phyloP scores from a whole-genome alignment of 352 stramenopile species.

The Thalassiosira delicatula region DNA sequence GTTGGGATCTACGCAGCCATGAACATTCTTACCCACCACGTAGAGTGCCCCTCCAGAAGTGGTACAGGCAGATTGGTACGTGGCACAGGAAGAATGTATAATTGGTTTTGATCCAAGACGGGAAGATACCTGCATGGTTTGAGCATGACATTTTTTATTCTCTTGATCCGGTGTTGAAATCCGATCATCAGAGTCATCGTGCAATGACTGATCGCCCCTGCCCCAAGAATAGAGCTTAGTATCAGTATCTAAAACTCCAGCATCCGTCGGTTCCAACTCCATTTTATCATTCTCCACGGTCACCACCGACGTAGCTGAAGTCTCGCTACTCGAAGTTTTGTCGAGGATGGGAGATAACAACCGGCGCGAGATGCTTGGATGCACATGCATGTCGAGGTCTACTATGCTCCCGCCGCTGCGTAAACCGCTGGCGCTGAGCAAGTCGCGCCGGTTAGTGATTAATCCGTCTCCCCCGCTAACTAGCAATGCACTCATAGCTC shows the following conservation, averaged over 20 bases:
- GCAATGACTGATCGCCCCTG: constrained; percentile 50
- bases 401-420: constrained; percentile 23
- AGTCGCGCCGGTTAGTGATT: constrained; percentile 11
- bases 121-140: constrained; percentile 47
- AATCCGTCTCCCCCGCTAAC: constrained; percentile 37
- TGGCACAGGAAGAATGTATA: constrained; percentile 50
- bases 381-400: constrained; percentile 56
- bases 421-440: constrained; percentile 16
- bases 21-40: constrained; percentile 68
- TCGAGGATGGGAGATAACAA: constrained; percentile 25
- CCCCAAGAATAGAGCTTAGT: constrained; percentile 65
- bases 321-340: too few relatives aligned
- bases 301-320: background rate
- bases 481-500: constrained; percentile 34
- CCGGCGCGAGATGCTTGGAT: constrained; percentile 46
- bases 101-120: constrained; percentile 66
- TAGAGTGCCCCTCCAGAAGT: constrained; percentile 65
- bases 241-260: constrained; percentile 13
- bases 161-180: constrained; percentile 9
- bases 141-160: constrained; percentile 17
- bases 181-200: constrained; percentile 58
- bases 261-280: constrained; percentile 16
- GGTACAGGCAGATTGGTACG: constrained; percentile 65
- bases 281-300: constrained; percentile 18
- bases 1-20: constrained; percentile 71